These are phyloP conservation scores for Kuraishia molischiana DNA, from an alignment of 805 yeast genomes.

Conservation along the genomic window DNA sequence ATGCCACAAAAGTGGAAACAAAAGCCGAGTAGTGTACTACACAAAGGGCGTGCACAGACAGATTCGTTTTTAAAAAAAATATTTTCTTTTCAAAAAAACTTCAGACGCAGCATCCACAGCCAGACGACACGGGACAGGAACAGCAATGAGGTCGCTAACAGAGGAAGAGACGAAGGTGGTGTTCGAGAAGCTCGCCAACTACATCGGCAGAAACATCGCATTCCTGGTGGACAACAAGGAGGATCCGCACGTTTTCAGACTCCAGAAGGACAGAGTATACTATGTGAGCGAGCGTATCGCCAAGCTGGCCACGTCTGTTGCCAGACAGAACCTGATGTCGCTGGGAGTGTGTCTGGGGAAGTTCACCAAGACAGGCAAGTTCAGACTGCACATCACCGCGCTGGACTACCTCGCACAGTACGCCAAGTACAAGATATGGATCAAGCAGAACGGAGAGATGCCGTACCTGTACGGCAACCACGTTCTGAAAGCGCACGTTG, in stretches of 20 bases:
- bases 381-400: slow-evolving; percentile 90
- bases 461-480: slow-evolving; percentile 96
- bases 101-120: too few species aligned
- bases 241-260: slow-evolving; percentile 88
- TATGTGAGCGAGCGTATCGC: slow-evolving; percentile 80
- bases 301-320: slow-evolving; percentile 80
- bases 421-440: slow-evolving; percentile 94
- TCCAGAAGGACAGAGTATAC: slow-evolving; percentile 94
- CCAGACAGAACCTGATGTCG: slow-evolving; percentile 86
- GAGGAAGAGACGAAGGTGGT: slow-evolving; percentile 96
- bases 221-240: slow-evolving; percentile 75
- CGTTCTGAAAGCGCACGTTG: slow-evolving; percentile 91
- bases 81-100: too few species aligned
- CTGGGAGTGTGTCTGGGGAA: slow-evolving; percentile 91
- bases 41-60: too few species aligned
- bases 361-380: slow-evolving; percentile 95
- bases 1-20: too few species aligned
- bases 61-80: too few species aligned
- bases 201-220: slow-evolving; percentile 92
- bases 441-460: slow-evolving; percentile 96
- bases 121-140: too few species aligned
- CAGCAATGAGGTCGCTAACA: slow-evolving; percentile 80
- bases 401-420: slow-evolving; percentile 72
- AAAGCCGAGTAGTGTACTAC: too few species aligned
- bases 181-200: slow-evolving; percentile 91